phyloP scores from a whole-genome alignment of 257 asterid genomes.

The Fraxinus anomala region DNA sequence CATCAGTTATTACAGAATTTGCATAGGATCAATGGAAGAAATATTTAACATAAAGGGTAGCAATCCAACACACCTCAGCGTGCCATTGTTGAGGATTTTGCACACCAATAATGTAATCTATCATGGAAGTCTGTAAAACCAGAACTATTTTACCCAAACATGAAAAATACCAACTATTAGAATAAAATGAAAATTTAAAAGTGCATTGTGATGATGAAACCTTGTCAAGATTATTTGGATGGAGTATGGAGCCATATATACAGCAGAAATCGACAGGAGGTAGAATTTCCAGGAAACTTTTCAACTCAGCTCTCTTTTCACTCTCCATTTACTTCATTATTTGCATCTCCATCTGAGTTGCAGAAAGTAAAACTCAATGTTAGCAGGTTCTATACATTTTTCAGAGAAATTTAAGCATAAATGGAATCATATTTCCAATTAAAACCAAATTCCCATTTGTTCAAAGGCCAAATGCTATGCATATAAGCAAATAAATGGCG shows the following conservation, averaged over 20 bases:
- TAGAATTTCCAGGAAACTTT: slow-evolving; percentile 57
- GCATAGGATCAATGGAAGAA: slow-evolving; percentile 17
- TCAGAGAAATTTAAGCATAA: background rate
- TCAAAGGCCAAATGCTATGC: background rate
- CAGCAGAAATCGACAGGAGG: slow-evolving; percentile 88
- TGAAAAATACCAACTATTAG: background rate
- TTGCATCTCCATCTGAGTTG: slow-evolving; percentile 18
- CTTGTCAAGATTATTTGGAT: slow-evolving; percentile 77
- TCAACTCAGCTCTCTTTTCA: slow-evolving; percentile 35
- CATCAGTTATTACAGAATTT: slow-evolving; percentile 27
- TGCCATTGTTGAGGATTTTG: slow-evolving; percentile 89
- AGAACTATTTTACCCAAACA: background rate
- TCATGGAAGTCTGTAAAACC: slow-evolving; percentile 64
- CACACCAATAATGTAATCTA: slow-evolving; percentile 86
- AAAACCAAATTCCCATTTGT: background rate
- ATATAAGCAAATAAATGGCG: background rate
- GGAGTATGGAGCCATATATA: slow-evolving; percentile 81
- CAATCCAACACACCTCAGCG: slow-evolving; percentile 52
- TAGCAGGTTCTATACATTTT: slow-evolving; percentile 2
- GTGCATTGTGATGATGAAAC: slow-evolving; percentile 30
- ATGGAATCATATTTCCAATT: slow-evolving; percentile 1
- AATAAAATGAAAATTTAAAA: background rate
- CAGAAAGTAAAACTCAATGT: slow-evolving; percentile 5
- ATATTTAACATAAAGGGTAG: slow-evolving; percentile 11
- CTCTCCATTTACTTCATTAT: slow-evolving; percentile 38